phyloP scores from a whole-genome alignment of 2,329 filamentous ascomycete genomes.

The Penicillium polonicum region DNA sequence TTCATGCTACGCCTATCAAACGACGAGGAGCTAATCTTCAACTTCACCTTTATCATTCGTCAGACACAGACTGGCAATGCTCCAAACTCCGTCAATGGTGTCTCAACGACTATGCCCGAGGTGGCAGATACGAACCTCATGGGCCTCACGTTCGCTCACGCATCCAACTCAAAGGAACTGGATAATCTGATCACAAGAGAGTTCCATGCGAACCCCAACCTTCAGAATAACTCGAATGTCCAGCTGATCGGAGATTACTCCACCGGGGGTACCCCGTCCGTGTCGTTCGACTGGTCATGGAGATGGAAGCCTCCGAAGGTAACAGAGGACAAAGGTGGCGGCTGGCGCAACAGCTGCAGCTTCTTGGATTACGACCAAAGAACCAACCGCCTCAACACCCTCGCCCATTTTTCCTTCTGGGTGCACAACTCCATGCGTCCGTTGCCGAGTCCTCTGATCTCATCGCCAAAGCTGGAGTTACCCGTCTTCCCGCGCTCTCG shows the following conservation, averaged over 20 bases:
- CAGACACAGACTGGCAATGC: conserved; percentile 49
- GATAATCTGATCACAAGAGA: conserved; percentile 93
- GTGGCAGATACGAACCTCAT: conserved; percentile 73
- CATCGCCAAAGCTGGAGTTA: conserved; percentile 71
- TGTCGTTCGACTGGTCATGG: conserved; percentile 94
- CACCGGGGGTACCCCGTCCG: conserved; percentile 77
- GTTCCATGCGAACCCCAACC: conserved; percentile 93
- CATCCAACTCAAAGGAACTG: conserved; percentile 78
- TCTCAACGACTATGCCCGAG: conserved; percentile 52
- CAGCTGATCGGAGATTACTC: conserved; percentile 89
- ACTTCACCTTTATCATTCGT: conserved; percentile 82
- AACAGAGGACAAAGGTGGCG: conserved; percentile 77
- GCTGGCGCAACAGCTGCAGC: conserved; percentile 95
- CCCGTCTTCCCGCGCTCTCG: conserved; percentile 72
- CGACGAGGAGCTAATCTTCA: conserved; percentile 90
- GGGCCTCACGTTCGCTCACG: conserved; percentile 89
- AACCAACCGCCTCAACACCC: conserved; percentile 80
- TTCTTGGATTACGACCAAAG: conserved; percentile 97
- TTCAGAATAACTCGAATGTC: conserved; percentile 96
- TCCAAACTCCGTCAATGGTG: conserved; percentile 54
- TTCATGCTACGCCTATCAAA: conserved; percentile 86
- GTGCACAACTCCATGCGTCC: conserved; percentile 65
- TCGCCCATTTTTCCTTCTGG: conserved; percentile 94
- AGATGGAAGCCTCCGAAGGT: conserved; percentile 89
- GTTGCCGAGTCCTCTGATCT: conserved; percentile 58